These are phyloP conservation scores for Gardenia jasminoides DNA, from an alignment of 257 asterid species.

Conservation along the genomic window DNA sequence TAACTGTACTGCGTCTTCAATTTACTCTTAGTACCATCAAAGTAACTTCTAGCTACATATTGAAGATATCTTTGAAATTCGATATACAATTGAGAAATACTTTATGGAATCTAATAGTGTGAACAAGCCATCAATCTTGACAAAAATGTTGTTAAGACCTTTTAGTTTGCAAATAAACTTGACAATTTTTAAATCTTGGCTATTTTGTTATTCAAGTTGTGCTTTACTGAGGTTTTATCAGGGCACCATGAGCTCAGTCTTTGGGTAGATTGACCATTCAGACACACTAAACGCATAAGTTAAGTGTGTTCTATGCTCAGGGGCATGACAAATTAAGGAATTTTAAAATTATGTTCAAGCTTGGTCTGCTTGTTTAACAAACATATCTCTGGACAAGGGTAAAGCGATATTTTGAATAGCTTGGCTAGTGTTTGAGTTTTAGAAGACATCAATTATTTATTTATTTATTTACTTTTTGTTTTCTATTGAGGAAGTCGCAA, in stretches of 20 bases:
- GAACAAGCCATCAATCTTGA: neutral
- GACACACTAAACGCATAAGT: too few species aligned
- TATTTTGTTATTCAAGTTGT: neutral
- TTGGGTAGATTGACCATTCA: neutral
- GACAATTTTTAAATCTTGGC: neutral
- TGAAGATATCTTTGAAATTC: neutral
- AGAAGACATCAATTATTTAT: neutral
- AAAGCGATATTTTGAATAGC: neutral
- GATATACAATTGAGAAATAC: neutral
- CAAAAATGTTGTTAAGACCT: neutral
- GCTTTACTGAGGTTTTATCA: neutral
- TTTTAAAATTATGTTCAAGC: neutral
- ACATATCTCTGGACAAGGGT: neutral
- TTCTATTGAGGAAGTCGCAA: neutral
- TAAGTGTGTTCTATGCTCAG: neutral
- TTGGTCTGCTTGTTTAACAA: neutral
- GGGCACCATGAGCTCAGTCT: neutral
- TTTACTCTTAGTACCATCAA: neutral
- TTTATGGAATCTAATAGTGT: neutral
- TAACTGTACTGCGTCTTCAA: slow-evolving; percentile 26
- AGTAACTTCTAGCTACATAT: neutral
- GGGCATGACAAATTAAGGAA: neutral
- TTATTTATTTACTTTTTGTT: too few species aligned
- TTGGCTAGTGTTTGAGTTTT: neutral
- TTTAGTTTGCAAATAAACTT: neutral